Evolutionary conservation across 257 asterid genomes (phyloP).

Genomic region (Nicotiana noctiflora): DNA sequence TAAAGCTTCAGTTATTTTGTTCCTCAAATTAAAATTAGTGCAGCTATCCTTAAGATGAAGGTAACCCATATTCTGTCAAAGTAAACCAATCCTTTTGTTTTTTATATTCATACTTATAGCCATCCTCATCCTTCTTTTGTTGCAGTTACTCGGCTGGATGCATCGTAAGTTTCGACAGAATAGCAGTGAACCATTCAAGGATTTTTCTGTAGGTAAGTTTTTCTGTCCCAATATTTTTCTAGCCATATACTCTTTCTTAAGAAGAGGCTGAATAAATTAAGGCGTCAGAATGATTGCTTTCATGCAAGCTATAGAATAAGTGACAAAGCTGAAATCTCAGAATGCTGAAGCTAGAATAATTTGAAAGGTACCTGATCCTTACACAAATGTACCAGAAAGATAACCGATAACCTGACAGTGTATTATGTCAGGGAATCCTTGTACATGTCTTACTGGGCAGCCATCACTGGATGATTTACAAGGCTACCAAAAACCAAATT

Average conservation of each 20-base stretch:
- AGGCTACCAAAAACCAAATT: conserved; percentile 24
- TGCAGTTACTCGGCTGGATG: conserved; percentile 98
- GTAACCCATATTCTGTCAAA: conserved; percentile 22
- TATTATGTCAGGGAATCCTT: conserved; percentile 28
- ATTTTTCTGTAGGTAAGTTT: conserved; percentile 55
- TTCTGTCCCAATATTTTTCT: neutral
- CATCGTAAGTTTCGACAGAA: conserved; percentile 87
- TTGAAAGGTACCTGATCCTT: no score
- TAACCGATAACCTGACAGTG: conserved; percentile 8
- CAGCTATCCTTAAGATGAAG: conserved; percentile 48
- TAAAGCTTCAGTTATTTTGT: conserved; percentile 22
- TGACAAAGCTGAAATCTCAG: neutral
- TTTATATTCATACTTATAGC: neutral
- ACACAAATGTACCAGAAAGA: neutral
- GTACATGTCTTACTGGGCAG: conserved; percentile 54
- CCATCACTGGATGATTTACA: conserved; percentile 36
- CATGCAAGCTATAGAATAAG: neutral
- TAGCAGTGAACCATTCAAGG: conserved; percentile 59
- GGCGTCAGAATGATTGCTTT: neutral
- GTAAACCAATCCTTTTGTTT: neutral
- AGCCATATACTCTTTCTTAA: neutral
- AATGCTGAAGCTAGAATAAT: neutral
- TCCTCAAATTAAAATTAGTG: conserved; percentile 16
- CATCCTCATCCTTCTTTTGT: neutral
- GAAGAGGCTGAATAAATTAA: neutral